A percentile compares a stretch with the other conserved stretches of the same genome.
phyloP scores from a whole-genome alignment of 2,329 filamentous ascomycete genomes.

The Emergomyces pasteurianus region DNA sequence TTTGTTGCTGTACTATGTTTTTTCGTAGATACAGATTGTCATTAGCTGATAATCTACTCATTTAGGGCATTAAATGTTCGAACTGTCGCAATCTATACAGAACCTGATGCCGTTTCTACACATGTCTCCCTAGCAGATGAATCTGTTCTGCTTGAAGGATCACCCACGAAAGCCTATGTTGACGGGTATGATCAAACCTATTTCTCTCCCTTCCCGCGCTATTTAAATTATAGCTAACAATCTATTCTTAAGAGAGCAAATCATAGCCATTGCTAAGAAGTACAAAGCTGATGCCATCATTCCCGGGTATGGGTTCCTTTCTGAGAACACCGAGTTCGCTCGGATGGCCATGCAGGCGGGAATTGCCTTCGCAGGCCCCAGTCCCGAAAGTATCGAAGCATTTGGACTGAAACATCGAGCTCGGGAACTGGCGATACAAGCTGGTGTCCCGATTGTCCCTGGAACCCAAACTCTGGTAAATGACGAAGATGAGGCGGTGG shows the following conservation, averaged over 20 bases:
- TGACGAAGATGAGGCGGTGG: conserved; percentile 36
- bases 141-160: conserved; percentile 38
- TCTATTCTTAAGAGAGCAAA: conserved; percentile 19
- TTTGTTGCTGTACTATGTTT: background rate
- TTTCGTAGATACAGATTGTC: background rate
- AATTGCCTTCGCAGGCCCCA: conserved; percentile 49
- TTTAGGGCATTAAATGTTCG: conserved; percentile 33
- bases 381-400: conserved; percentile 39
- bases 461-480: conserved; percentile 40
- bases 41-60: background rate
- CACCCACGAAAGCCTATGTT: conserved; percentile 39
- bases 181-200: conserved; percentile 22
- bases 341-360: conserved; percentile 40
- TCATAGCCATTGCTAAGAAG: conserved; percentile 40
- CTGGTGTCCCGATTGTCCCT: conserved; percentile 44
- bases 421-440: conserved; percentile 40
- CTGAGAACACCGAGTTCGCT: conserved; percentile 53
- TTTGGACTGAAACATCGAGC: conserved; percentile 51
- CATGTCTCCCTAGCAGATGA: conserved; percentile 45
- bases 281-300: conserved; percentile 46
- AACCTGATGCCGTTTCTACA: conserved; percentile 42
- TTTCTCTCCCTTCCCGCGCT: background rate
- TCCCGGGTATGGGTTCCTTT: conserved; percentile 56
- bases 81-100: conserved; percentile 47
- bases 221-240: background rate